A percentile compares a stretch with the other conserved stretches of the same genome.
Evolutionary conservation across 2,329 filamentous ascomycete species (phyloP).

Genomic region (Penicillium griseofulvum): DNA sequence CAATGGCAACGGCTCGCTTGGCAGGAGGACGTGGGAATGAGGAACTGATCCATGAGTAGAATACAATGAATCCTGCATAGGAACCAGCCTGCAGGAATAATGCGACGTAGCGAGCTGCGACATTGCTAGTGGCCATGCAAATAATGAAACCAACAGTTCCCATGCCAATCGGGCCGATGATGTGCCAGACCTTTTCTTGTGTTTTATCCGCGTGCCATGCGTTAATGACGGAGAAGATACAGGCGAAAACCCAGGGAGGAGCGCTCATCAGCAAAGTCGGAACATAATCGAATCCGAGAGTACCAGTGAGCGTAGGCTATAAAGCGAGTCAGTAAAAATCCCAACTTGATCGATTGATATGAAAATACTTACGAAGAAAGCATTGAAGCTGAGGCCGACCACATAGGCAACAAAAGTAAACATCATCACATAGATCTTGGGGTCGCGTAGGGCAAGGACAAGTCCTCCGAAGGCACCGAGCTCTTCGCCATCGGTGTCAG

Average conservation of each 20-base stretch:
- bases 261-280: constrained; percentile 30
- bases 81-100: constrained; percentile 59
- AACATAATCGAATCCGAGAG: constrained; percentile 27
- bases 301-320: constrained; percentile 27
- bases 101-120: constrained; percentile 58
- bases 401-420: constrained; percentile 61
- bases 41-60: constrained; percentile 32
- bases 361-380: constrained; percentile 49
- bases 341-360: not conserved
- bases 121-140: constrained; percentile 57
- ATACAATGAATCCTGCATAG: constrained; percentile 50
- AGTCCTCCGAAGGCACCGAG: constrained; percentile 53
- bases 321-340: constrained; percentile 1
- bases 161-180: constrained; percentile 52
- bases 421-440: constrained; percentile 65
- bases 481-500: constrained; percentile 53
- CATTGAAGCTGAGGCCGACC: constrained; percentile 58
- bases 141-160: constrained; percentile 60
- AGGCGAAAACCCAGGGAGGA: constrained; percentile 58
- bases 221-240: constrained; percentile 55
- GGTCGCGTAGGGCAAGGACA: constrained; percentile 58
- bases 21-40: constrained; percentile 68
- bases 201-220: constrained; percentile 58
- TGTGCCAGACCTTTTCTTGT: constrained; percentile 56
- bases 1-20: constrained; percentile 68